Evolutionary conservation across 73 alveolate genomes (phyloP).

Genomic region (Tetrahymena borealis): DNA sequence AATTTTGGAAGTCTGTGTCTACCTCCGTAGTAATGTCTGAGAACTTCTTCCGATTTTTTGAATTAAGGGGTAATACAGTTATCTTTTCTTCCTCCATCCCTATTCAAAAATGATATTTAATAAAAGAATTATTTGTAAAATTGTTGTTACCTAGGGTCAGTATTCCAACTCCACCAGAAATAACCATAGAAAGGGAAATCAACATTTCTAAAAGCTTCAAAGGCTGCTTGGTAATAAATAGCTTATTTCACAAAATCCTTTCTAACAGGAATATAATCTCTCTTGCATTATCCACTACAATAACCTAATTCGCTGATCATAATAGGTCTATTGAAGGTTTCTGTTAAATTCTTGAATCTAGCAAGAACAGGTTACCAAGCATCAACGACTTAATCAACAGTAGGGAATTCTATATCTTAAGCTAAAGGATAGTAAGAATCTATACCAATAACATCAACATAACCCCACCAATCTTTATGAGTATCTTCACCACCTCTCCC

Average conservation of each 20-base stretch:
- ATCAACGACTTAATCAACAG: not conserved
- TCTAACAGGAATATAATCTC: not conserved
- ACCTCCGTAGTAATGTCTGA: not conserved
- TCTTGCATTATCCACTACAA: not conserved
- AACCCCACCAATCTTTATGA: not conserved
- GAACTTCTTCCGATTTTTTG: not conserved
- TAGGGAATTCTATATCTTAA: not conserved
- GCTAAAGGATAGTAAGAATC: not conserved
- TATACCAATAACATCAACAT: not conserved
- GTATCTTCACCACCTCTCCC: not conserved
- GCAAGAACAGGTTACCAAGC: not conserved
- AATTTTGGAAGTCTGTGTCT: not conserved
- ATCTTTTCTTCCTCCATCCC: not conserved
- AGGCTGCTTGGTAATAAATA: not conserved
- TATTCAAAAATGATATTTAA: no score
- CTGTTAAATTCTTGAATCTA: not conserved
- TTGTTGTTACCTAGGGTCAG: not conserved
- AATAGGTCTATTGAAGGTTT: not conserved
- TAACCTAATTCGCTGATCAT: not conserved
- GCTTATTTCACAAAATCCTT: not conserved
- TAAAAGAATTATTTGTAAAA: no score
- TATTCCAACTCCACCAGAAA: conserved; percentile 4
- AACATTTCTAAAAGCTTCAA: not conserved
- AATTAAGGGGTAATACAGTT: not conserved
- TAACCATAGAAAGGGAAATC: not conserved